These are phyloP conservation scores for Quercus engelmannii DNA, from an alignment of 306 rosid species.

Conservation along the genomic window DNA sequence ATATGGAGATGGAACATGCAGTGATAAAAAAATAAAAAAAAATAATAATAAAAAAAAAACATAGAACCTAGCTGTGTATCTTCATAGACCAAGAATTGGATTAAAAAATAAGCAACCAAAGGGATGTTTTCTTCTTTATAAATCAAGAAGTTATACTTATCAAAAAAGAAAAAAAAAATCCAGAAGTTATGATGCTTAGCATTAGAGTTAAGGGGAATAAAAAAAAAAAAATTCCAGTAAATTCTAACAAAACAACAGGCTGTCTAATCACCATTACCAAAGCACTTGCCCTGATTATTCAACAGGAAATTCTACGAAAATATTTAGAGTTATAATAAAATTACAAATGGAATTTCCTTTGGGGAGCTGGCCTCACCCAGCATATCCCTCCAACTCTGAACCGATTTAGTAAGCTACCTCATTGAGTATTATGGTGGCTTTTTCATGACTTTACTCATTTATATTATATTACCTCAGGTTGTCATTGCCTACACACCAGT, in stretches of 20 bases:
- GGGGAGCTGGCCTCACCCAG: not conserved
- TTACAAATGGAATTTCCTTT: not conserved
- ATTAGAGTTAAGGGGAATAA: not conserved
- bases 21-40: no score
- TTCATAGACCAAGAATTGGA: no score
- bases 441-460: not conserved
- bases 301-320: not conserved
- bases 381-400: not conserved
- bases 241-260: not conserved
- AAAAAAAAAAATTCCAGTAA: not conserved
- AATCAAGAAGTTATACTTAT: no score
- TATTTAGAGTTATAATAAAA: not conserved
- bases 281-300: not conserved
- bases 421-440: not conserved
- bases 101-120: no score
- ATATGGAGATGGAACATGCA: no score
- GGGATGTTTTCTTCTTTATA: no score
- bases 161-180: no score
- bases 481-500: not conserved
- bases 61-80: no score
- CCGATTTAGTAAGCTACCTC: not conserved
- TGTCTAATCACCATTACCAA: not conserved
- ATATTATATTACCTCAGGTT: not conserved
- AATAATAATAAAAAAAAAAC: no score
- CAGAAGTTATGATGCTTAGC: no score